These are phyloP conservation scores for Populus pruinosa DNA, from an alignment of 345 rosid genomes.

Conservation along the genomic window DNA sequence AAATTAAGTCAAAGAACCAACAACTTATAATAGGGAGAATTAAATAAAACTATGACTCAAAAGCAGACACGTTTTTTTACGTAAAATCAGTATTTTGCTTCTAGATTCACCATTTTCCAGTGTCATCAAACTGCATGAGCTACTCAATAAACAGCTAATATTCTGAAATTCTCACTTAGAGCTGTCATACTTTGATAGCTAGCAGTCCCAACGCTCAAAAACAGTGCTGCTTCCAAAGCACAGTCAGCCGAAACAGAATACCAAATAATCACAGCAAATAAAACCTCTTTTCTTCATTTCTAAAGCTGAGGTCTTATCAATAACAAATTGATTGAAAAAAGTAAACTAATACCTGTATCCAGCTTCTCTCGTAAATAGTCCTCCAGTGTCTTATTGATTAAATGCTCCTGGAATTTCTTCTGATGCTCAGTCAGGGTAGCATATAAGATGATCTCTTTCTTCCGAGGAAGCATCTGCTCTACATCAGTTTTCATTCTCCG, in stretches of 20 bases:
- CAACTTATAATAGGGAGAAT: neutral
- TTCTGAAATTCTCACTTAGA: neutral
- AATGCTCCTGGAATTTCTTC: slow-evolving; percentile 81
- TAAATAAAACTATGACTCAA: neutral
- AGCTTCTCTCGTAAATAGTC: slow-evolving; percentile 44
- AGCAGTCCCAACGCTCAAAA: neutral
- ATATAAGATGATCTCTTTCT: slow-evolving; percentile 88
- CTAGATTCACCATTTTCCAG: neutral
- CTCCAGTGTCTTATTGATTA: slow-evolving; percentile 70
- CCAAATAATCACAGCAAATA: neutral
- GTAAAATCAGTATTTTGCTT: neutral
- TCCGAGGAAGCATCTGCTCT: slow-evolving; percentile 80
- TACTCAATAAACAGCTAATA: neutral
- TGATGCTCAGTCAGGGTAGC: slow-evolving; percentile 86
- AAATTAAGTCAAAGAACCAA: neutral
- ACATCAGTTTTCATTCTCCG: slow-evolving; percentile 94
- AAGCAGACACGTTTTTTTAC: neutral
- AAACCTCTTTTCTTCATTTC: neutral
- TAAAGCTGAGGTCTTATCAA: neutral
- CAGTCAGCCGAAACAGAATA: neutral
- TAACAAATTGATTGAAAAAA: neutral
- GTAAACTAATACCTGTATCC: slow-evolving; percentile 38
- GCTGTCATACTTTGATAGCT: neutral
- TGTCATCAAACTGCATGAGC: no score
- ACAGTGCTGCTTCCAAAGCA: no score